Conservation (phyloP, 2,329 filamentous ascomycete species). For the Thelonectria blattea region DNA sequence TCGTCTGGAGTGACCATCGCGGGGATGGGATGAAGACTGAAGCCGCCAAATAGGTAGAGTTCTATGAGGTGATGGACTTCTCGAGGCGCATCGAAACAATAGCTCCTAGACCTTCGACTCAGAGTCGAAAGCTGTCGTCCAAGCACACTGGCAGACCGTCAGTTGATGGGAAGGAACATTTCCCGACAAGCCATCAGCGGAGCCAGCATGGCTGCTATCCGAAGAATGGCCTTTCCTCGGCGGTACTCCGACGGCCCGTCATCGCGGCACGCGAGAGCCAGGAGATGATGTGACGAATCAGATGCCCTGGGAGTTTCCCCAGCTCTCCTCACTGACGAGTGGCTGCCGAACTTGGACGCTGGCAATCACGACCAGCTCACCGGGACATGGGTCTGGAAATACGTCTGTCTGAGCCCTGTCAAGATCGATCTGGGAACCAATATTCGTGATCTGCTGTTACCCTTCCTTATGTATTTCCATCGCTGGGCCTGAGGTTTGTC, state of each 20-base stretch:
- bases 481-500: not conserved
- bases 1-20: too few species aligned
- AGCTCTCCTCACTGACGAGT: not conserved
- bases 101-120: not conserved
- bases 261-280: not conserved
- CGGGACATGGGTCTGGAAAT: not conserved
- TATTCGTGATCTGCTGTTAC: not conserved
- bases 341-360: not conserved
- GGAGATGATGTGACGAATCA: slow-evolving; percentile 2
- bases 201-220: not conserved
- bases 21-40: not conserved
- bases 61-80: not conserved
- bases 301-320: slow-evolving; percentile 1
- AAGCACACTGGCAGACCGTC: not conserved
- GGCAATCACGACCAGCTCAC: not conserved
- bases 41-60: not conserved
- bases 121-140: not conserved
- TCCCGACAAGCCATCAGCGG: not conserved
- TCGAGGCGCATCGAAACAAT: not conserved
- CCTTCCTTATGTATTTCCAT: not conserved
- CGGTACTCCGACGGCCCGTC: slow-evolving; percentile 15
- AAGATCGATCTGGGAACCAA: not conserved
- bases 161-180: not conserved
- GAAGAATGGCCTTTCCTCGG: slow-evolving; percentile 4
- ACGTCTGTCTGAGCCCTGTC: not conserved